phyloP scores from a whole-genome alignment of 306 rosid species.

The Hippophae gyantsensis region DNA sequence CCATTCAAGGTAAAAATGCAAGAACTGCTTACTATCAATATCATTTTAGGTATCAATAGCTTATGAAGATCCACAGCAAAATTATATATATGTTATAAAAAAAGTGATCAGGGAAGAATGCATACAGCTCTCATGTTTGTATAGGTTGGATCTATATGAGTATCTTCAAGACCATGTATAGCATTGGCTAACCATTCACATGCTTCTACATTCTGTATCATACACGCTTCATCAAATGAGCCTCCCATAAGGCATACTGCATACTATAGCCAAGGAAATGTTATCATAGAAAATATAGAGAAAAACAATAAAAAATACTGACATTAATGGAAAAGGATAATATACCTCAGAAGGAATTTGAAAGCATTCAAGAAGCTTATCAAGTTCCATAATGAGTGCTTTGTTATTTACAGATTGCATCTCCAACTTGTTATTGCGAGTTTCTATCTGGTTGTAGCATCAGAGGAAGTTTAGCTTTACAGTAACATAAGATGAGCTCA shows the following conservation, averaged over 20 bases:
- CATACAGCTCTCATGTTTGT: slow-evolving; percentile 84
- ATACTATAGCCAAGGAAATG: slow-evolving; percentile 47
- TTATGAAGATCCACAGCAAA: no score
- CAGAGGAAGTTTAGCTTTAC: slow-evolving; percentile 4
- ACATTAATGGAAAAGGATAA: neutral
- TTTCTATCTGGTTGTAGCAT: slow-evolving; percentile 71
- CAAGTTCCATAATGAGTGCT: slow-evolving; percentile 76
- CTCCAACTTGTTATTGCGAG: slow-evolving; percentile 85
- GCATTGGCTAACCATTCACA: slow-evolving; percentile 85
- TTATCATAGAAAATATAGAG: slow-evolving; percentile 19
- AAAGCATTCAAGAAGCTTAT: slow-evolving; percentile 72
- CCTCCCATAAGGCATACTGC: slow-evolving; percentile 79
- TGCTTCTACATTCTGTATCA: slow-evolving; percentile 77
- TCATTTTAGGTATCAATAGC: no score
- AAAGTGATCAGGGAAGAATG: slow-evolving; percentile 18
- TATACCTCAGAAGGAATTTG: slow-evolving; percentile 79
- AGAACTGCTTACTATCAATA: no score
- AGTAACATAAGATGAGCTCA: slow-evolving; percentile 3
- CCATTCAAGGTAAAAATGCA: no score
- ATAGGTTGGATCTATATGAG: slow-evolving; percentile 58
- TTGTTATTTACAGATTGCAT: slow-evolving; percentile 77
- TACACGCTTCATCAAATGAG: slow-evolving; percentile 58
- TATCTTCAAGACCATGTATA: slow-evolving; percentile 52
- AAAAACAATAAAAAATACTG: slow-evolving; percentile 1
- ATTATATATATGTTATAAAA: neutral